phyloP scores from a whole-genome alignment of 2,329 filamentous ascomycete genomes.

The Fulvia fulva region DNA sequence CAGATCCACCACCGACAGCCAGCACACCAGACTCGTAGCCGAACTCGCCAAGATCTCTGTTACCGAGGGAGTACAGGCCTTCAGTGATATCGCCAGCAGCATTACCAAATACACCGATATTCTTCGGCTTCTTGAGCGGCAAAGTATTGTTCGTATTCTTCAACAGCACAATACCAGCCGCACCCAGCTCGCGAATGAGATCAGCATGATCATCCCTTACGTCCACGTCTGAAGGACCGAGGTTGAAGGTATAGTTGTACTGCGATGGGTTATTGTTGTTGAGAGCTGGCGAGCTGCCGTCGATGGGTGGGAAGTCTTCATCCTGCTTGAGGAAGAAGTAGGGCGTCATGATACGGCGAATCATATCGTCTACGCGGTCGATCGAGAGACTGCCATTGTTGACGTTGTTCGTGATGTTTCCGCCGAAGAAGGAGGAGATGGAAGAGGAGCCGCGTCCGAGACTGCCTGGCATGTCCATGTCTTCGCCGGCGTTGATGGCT shows the following conservation, averaged over 20 bases:
- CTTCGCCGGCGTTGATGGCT: constrained; percentile 11
- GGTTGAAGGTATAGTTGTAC: constrained; percentile 31
- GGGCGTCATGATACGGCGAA: constrained; percentile 44
- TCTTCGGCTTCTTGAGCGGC: constrained; percentile 50
- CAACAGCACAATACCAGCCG: constrained; percentile 41
- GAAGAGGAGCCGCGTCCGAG: constrained; percentile 6
- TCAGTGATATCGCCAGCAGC: constrained; percentile 46
- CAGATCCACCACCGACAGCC: constrained; percentile 40
- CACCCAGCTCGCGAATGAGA: constrained; percentile 39
- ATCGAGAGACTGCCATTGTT: constrained; percentile 51
- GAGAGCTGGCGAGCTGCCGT: constrained; percentile 28
- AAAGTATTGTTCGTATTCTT: constrained; percentile 50
- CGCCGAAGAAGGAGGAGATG: constrained; percentile 21
- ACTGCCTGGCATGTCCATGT: constrained; percentile 52
- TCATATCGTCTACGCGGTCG: constrained; percentile 58
- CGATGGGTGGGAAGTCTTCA: constrained; percentile 37
- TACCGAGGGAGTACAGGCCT: constrained; percentile 40
- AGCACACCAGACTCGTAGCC: constrained; percentile 43
- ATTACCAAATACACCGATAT: constrained; percentile 49
- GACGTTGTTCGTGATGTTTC: constrained; percentile 48
- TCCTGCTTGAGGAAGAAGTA: constrained; percentile 58
- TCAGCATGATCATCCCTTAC: constrained; percentile 35
- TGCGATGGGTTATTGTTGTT: constrained; percentile 9
- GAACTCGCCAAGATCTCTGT: constrained; percentile 20
- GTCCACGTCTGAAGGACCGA: constrained; percentile 34